Conservation (phyloP, 1,139 yeast genomes). For the Blastobotrys ciferrii region DNA sequence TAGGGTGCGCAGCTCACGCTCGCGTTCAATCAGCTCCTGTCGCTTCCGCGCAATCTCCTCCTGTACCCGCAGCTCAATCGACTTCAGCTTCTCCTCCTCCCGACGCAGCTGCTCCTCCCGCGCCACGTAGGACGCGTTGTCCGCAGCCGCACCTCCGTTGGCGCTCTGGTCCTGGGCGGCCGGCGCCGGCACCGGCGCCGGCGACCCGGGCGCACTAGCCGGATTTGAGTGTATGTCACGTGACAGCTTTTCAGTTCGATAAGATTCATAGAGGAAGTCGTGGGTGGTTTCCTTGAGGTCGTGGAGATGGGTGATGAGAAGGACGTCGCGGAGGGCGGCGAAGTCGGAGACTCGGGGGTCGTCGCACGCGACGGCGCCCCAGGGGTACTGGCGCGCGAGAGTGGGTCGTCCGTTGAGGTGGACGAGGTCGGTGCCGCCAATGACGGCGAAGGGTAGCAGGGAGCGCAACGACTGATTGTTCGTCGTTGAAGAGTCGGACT, state of each 20-base stretch:
- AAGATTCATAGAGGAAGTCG: conserved; percentile 87
- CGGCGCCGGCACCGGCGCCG: not conserved
- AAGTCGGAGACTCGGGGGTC: conserved; percentile 83
- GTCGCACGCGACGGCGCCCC: conserved; percentile 90
- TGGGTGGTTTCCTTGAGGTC: conserved; percentile 94
- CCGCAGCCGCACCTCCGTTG: not conserved
- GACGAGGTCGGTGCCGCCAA: conserved; percentile 61
- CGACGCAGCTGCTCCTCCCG: conserved; percentile 43
- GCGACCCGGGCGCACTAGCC: not conserved
- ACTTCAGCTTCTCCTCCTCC: conserved; percentile 42
- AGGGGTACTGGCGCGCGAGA: conserved; percentile 78
- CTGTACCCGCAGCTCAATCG: conserved; percentile 70
- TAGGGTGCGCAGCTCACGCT: conserved; percentile 78
- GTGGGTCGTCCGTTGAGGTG: conserved; percentile 46
- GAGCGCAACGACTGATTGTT: conserved; percentile 73
- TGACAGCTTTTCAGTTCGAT: conserved; percentile 89
- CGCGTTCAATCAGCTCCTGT: conserved; percentile 83
- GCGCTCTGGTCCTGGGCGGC: conserved; percentile 2
- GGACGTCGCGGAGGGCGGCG: conserved; percentile 69
- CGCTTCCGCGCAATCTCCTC: conserved; percentile 83
- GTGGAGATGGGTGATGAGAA: conserved; percentile 82
- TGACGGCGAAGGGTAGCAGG: conserved; percentile 81
- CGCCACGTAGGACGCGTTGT: conserved; percentile 27
- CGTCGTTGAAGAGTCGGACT: conserved; percentile 34
- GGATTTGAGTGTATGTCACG: too few species aligned